Conservation (phyloP, 2,329 filamentous ascomycete species). For the Colletotrichum godetiae region DNA sequence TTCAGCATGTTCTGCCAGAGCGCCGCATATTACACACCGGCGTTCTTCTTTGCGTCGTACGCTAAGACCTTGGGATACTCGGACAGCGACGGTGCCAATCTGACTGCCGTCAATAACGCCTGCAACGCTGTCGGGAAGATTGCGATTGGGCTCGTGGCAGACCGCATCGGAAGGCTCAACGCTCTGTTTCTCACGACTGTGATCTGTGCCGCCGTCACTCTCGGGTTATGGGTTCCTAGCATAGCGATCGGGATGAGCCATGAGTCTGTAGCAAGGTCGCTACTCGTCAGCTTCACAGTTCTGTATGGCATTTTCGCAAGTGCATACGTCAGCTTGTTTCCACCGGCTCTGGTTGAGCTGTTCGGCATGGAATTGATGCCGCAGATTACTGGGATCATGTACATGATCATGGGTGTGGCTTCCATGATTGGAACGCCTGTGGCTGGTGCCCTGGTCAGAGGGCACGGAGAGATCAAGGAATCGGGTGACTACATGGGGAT, state of each 20-base stretch:
- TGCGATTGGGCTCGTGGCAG: constrained; percentile 49
- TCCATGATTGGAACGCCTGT: background rate
- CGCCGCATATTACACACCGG: background rate
- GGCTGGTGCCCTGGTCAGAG: background rate
- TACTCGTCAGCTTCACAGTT: background rate
- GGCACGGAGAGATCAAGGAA: background rate
- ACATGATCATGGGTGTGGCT: background rate
- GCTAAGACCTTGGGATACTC: constrained; percentile 46
- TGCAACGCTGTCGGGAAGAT: constrained; percentile 52
- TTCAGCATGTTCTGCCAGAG: background rate
- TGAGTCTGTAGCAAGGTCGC: background rate
- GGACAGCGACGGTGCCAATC: constrained; percentile 47
- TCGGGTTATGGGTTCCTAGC: background rate
- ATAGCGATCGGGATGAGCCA: background rate
- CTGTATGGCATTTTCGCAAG: background rate
- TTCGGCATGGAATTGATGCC: background rate
- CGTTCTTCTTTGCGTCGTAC: background rate
- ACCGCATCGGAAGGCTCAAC: constrained; percentile 51
- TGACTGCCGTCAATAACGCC: constrained; percentile 52
- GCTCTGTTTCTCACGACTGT: constrained; percentile 46
- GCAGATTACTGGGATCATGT: background rate
- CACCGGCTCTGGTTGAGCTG: background rate
- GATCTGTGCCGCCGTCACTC: background rate
- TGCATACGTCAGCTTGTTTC: background rate
- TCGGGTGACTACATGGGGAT: background rate